Conservation (phyloP, 257 asterid species). For the Penstemon davidsonii region DNA sequence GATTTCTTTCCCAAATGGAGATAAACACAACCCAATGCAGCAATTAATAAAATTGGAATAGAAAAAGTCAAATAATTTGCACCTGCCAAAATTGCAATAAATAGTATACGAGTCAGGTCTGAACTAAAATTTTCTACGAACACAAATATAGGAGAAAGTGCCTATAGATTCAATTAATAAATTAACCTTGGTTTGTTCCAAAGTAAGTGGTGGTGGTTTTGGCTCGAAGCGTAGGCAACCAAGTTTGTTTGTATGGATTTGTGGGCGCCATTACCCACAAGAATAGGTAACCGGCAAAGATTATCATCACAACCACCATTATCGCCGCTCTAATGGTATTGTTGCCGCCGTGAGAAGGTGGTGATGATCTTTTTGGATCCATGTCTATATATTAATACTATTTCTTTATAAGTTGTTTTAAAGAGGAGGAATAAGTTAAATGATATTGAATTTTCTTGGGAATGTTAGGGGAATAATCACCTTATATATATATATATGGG, state of each 20-base stretch:
- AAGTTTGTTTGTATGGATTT: conserved; percentile 33
- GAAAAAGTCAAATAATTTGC: conserved; percentile 46
- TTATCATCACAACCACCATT: conserved; percentile 35
- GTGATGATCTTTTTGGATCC: conserved; percentile 22
- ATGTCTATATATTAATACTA: not conserved
- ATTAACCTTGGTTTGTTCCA: conserved; percentile 66
- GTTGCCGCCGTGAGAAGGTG: conserved; percentile 30
- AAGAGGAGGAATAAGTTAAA: not conserved
- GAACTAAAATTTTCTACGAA: too few species aligned
- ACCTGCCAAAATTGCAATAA: conserved; percentile 35
- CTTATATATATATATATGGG: not conserved
- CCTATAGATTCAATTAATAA: not conserved
- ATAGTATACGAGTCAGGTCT: too few species aligned
- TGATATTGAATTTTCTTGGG: not conserved
- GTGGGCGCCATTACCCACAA: conserved; percentile 71
- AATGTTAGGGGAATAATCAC: conserved; percentile 12
- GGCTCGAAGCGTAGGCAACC: conserved; percentile 53
- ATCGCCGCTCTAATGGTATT: conserved; percentile 37
- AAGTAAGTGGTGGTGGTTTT: conserved; percentile 63
- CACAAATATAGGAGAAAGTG: not conserved
- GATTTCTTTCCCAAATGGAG: conserved; percentile 59
- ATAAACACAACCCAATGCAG: conserved; percentile 68
- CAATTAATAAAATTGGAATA: conserved; percentile 62
- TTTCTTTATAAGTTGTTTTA: not conserved
- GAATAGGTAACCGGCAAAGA: conserved; percentile 53